A percentile compares a stretch with the other conserved stretches of the same genome.
Evolutionary conservation across 371 early-diverging fungal species (phyloP).

Genomic region (Mortierella sp.): DNA sequence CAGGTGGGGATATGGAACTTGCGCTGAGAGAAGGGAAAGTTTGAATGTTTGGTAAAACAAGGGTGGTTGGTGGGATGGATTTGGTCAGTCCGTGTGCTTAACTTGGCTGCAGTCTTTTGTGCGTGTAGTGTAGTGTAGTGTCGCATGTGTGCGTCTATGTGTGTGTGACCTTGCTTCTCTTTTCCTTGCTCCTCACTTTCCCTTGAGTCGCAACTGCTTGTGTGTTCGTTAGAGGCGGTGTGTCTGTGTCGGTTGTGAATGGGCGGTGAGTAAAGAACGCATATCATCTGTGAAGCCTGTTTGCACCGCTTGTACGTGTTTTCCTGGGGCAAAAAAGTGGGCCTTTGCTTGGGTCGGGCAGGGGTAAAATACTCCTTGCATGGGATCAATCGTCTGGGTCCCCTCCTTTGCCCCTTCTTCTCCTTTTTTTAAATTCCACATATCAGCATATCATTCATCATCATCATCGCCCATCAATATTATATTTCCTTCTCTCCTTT

Average conservation of each 20-base stretch:
- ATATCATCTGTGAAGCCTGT: too few species aligned
- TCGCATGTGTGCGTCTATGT: background rate
- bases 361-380: too few species aligned
- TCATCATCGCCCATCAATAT: background rate
- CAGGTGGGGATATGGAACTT: background rate
- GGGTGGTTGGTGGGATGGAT: background rate
- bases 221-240: too few species aligned
- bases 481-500: background rate
- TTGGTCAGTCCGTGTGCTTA: background rate
- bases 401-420: background rate
- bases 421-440: background rate
- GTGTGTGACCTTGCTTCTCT: conserved; percentile 7
- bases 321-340: background rate
- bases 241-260: too few species aligned
- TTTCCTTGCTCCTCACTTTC: background rate
- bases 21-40: background rate
- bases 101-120: background rate
- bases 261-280: too few species aligned
- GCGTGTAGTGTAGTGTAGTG: background rate
- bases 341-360: background rate
- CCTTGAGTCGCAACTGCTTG: too few species aligned
- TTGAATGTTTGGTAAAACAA: background rate
- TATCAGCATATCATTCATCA: too few species aligned
- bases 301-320: background rate
- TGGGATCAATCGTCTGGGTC: background rate